Evolutionary conservation across 441 rosid genomes (phyloP).

Genomic region (Erodium trifolium): DNA sequence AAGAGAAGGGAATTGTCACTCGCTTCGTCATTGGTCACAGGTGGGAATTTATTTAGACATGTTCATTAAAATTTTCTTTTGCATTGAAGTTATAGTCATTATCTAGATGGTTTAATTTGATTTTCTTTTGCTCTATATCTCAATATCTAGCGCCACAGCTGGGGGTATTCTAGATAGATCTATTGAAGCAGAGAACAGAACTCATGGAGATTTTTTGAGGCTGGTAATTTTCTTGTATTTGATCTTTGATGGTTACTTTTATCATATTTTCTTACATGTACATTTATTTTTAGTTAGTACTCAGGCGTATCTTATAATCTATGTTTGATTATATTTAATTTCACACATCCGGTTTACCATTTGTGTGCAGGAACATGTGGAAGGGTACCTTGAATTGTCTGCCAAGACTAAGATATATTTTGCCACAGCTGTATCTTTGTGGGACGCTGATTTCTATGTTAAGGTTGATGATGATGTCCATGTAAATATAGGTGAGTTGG

Average conservation of each 20-base stretch:
- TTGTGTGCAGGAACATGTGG: slow-evolving; percentile 62
- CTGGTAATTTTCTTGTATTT: neutral
- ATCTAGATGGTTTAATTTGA: neutral
- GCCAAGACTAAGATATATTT: slow-evolving; percentile 86
- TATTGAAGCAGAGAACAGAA: slow-evolving; percentile 3
- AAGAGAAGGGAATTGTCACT: slow-evolving; percentile 78
- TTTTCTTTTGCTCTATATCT: neutral
- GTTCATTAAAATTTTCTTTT: neutral
- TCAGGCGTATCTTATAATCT: neutral
- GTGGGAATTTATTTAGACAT: slow-evolving; percentile 26
- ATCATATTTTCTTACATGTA: neutral
- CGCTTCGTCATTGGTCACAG: slow-evolving; percentile 94
- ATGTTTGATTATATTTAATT: slow-evolving; percentile 3
- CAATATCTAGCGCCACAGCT: slow-evolving; percentile 3
- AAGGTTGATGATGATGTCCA: slow-evolving; percentile 99
- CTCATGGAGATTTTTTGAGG: slow-evolving; percentile 8
- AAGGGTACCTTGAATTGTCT: slow-evolving; percentile 93
- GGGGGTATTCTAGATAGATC: slow-evolving; percentile 8
- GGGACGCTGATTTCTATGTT: slow-evolving; percentile 97
- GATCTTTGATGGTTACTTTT: neutral
- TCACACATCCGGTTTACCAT: slow-evolving; percentile 15
- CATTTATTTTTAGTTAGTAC: too few relatives aligned
- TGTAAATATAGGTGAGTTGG: slow-evolving; percentile 70
- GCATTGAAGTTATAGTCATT: neutral
- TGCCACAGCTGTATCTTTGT: slow-evolving; percentile 70